Evolutionary conservation across 257 asterid genomes (phyloP).

Genomic region (Handroanthus guayacan): DNA sequence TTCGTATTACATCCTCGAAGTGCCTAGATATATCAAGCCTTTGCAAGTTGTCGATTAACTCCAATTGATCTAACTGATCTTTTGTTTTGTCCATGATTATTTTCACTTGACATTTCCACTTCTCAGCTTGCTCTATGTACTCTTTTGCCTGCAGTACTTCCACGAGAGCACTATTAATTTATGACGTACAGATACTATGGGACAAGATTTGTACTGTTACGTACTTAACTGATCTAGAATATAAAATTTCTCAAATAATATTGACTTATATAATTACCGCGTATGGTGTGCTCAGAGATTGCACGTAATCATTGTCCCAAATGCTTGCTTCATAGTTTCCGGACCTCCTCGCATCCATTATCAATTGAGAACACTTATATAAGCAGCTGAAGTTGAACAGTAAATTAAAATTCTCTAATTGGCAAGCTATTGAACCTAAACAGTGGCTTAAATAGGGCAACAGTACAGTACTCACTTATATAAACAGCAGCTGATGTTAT

Average conservation of each 20-base stretch:
- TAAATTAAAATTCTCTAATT: background rate
- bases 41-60: constrained; percentile 35
- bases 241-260: too few species aligned
- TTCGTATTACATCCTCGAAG: constrained; percentile 37
- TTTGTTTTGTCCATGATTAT: too few species aligned
- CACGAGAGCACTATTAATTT: too few species aligned
- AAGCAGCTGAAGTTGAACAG: background rate
- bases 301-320: constrained; percentile 57
- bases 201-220: too few species aligned
- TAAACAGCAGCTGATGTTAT: too few species aligned
- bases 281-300: constrained; percentile 44
- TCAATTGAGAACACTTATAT: too few species aligned
- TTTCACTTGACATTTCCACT: too few species aligned
- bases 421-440: background rate
- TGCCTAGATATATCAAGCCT: constrained; percentile 55
- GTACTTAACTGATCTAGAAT: too few species aligned
- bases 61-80: too few species aligned
- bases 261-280: constrained; percentile 27
- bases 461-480: too few species aligned
- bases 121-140: constrained; percentile 29
- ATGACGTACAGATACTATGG: too few species aligned
- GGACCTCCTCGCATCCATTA: constrained; percentile 50
- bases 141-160: constrained; percentile 40
- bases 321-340: constrained; percentile 41
- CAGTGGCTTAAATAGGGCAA: background rate